Evolutionary conservation across 2,329 filamentous ascomycete species (phyloP).

Genomic region (Talaromyces piceae): DNA sequence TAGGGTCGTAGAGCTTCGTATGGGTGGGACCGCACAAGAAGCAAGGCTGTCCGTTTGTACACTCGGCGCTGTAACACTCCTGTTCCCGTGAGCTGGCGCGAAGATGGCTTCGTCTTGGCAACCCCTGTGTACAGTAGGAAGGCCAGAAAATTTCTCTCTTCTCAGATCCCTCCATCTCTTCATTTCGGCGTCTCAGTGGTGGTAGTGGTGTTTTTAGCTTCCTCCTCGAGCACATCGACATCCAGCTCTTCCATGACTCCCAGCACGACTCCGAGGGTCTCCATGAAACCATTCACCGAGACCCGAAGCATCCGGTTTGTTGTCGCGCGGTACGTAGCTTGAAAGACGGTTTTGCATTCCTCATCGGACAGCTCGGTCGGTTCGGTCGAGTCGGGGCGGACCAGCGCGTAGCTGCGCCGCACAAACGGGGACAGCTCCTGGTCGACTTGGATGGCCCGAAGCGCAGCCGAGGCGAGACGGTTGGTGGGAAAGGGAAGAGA

Average conservation of each 20-base stretch:
- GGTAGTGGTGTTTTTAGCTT: too few relatives aligned
- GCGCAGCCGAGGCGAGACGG: constrained; percentile 68
- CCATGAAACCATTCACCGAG: constrained; percentile 93
- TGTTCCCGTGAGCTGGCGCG: neutral
- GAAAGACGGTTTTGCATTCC: constrained; percentile 49
- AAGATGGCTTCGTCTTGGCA: neutral
- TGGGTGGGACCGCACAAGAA: neutral
- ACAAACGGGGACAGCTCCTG: constrained; percentile 82
- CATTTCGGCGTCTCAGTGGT: neutral
- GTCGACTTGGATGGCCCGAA: constrained; percentile 73
- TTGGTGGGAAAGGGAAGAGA: constrained; percentile 73
- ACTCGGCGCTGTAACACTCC: neutral
- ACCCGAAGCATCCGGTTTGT: constrained; percentile 97
- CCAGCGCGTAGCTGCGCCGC: constrained; percentile 59
- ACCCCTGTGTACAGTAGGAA: neutral
- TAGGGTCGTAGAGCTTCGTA: neutral
- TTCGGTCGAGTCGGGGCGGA: constrained; percentile 18
- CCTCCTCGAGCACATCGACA: constrained; percentile 61
- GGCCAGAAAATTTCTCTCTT: constrained; percentile 2
- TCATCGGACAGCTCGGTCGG: constrained; percentile 17
- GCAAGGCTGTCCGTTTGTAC: neutral
- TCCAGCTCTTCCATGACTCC: constrained; percentile 89
- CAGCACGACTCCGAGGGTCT: constrained; percentile 74
- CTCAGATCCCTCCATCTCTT: neutral
- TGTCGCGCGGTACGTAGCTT: constrained; percentile 72